Evolutionary conservation across 1,284 basidiomycete species (phyloP).

Genomic region (Ceratobasidium sp.): DNA sequence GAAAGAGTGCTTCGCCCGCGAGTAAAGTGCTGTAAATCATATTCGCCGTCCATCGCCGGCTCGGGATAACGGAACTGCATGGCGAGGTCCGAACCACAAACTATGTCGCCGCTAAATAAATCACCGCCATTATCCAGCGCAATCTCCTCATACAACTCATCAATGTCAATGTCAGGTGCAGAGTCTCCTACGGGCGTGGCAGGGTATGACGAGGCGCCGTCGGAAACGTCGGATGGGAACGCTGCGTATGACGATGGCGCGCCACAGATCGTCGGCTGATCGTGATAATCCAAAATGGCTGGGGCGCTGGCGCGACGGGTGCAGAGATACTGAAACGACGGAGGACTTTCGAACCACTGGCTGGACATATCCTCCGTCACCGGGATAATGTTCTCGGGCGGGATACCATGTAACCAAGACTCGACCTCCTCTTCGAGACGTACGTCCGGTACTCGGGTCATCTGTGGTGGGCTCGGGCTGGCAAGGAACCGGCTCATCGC

Average conservation of each 20-base stretch:
- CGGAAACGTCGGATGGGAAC: conserved; percentile 44
- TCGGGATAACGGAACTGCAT: conserved; percentile 32
- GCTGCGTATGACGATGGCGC: conserved; percentile 36
- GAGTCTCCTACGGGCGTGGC: conserved; percentile 17
- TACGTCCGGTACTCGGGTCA: background rate
- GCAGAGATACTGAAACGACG: conserved; percentile 35
- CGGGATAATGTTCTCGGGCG: conserved; percentile 23
- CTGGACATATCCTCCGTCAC: conserved; percentile 30
- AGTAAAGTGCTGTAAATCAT: conserved; percentile 15
- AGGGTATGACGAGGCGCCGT: conserved; percentile 41
- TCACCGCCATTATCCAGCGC: conserved; percentile 16
- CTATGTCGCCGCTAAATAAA: conserved; percentile 3
- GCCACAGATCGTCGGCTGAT: conserved; percentile 38
- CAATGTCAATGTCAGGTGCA: conserved; percentile 28
- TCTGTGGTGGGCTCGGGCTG: conserved; percentile 17
- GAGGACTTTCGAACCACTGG: conserved; percentile 44
- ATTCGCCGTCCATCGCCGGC: conserved; percentile 28
- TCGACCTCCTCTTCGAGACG: conserved; percentile 35
- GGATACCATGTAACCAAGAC: conserved; percentile 36
- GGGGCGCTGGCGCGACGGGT: conserved; percentile 43
- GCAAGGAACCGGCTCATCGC: conserved; percentile 43
- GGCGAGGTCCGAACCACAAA: conserved; percentile 14
- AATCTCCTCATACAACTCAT: conserved; percentile 38
- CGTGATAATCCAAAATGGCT: conserved; percentile 40
- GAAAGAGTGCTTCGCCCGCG: conserved; percentile 37